These are phyloP conservation scores for Fusarium sambucinum DNA, from an alignment of 2,329 filamentous ascomycete genomes.

Conservation along the genomic window DNA sequence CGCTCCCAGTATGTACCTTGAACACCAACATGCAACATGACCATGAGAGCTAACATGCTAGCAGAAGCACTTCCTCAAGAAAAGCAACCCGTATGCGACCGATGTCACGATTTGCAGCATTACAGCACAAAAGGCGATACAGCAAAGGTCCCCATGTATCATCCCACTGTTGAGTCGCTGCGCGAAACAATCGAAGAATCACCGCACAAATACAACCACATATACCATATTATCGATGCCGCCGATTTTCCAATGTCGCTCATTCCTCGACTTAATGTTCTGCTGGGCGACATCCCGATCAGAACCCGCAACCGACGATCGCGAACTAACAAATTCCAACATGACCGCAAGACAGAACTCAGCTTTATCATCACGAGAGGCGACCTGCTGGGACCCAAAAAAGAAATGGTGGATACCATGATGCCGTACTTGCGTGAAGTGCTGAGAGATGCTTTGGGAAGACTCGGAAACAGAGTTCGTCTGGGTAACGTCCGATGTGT, in stretches of 20 bases:
- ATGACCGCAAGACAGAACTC: conserved; percentile 78
- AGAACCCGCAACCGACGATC: conserved; percentile 86
- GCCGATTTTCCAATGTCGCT: conserved; percentile 97
- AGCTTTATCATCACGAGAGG: conserved; percentile 92
- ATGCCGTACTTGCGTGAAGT: conserved; percentile 88
- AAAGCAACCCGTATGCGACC: conserved; percentile 78
- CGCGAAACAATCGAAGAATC: conserved; percentile 88
- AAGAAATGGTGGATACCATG: conserved; percentile 84
- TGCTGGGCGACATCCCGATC: conserved; percentile 78
- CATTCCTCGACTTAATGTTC: conserved; percentile 77
- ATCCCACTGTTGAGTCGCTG: conserved; percentile 85
- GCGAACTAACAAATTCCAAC: conserved; percentile 72
- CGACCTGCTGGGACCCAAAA: conserved; percentile 85
- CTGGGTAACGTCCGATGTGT: conserved; percentile 89
- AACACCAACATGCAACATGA: background rate
- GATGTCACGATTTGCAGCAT: conserved; percentile 86
- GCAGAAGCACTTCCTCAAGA: conserved; percentile 33
- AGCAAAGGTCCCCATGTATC: conserved; percentile 72
- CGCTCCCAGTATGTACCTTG: conserved; percentile 34
- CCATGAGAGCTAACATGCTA: conserved; percentile 24
- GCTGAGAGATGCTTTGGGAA: conserved; percentile 80
- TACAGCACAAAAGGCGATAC: conserved; percentile 70
- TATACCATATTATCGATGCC: conserved; percentile 95
- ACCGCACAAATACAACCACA: conserved; percentile 89
- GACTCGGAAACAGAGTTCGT: conserved; percentile 75